Percentiles rank a stretch among this genome's conserved stretches.
Evolutionary conservation across 2,329 filamentous ascomycete genomes (phyloP).

Genomic region (Cladophialophora bantiana): DNA sequence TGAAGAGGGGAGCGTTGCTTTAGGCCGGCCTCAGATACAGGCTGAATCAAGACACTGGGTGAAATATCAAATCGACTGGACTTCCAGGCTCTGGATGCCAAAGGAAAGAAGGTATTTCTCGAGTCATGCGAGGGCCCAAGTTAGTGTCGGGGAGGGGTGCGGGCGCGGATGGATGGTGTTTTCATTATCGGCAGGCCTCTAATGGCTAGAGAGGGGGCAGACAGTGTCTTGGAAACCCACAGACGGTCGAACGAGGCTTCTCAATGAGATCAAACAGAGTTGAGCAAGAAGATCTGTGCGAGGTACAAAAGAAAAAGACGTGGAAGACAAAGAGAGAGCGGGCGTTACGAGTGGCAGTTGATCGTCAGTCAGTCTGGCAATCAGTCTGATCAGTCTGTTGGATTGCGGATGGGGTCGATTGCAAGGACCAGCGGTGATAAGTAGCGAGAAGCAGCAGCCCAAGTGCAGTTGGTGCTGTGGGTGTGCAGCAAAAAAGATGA

Average conservation of each 20-base stretch:
- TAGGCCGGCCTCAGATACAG: neutral
- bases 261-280: slow-evolving; percentile 5
- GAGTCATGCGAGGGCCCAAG: neutral
- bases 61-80: neutral
- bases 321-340: slow-evolving; percentile 10
- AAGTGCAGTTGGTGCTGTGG: neutral
- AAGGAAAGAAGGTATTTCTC: slow-evolving; percentile 6
- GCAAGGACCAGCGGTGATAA: slow-evolving; percentile 12
- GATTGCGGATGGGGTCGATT: slow-evolving; percentile 15
- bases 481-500: slow-evolving; percentile 15
- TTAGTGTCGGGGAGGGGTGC: slow-evolving; percentile 15
- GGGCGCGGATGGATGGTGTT: neutral
- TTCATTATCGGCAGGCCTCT: slow-evolving; percentile 11
- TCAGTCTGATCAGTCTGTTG: slow-evolving; percentile 15
- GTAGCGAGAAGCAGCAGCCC: slow-evolving; percentile 7
- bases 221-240: neutral
- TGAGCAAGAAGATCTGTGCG: slow-evolving; percentile 6
- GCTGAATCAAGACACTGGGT: neutral
- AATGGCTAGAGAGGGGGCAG: neutral
- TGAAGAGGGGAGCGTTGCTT: neutral
- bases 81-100: neutral
- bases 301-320: slow-evolving; percentile 17
- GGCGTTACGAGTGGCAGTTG: slow-evolving; percentile 17
- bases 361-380: slow-evolving; percentile 19
- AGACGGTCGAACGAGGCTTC: neutral